Percentiles rank a stretch among this genome's conserved stretches.
Evolutionary conservation across 2,329 filamentous ascomycete genomes (phyloP).

Genomic region (Bipolaris bicolor): DNA sequence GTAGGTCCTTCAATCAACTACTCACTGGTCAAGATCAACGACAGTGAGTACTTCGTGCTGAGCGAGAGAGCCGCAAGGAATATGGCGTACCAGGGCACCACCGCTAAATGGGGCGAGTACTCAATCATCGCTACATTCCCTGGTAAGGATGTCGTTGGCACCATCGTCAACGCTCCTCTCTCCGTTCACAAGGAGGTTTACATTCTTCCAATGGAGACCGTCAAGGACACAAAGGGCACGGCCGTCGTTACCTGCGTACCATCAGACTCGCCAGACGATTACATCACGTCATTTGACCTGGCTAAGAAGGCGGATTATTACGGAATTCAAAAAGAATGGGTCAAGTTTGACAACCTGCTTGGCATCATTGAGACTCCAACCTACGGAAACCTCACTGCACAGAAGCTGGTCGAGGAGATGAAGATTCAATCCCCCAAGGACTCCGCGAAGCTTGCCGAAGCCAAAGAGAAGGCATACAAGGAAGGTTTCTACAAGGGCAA

Average conservation of each 20-base stretch:
- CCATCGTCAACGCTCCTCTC: slow-evolving; percentile 86
- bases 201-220: slow-evolving; percentile 93
- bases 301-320: slow-evolving; percentile 94
- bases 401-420: slow-evolving; percentile 83
- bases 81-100: slow-evolving; percentile 93
- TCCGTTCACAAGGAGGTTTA: slow-evolving; percentile 80
- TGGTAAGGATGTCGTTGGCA: slow-evolving; percentile 83
- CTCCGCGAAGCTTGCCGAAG: slow-evolving; percentile 84
- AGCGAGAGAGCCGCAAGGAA: slow-evolving; percentile 86
- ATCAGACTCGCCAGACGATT: slow-evolving; percentile 95
- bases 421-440: slow-evolving; percentile 99
- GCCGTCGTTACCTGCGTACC: slow-evolving; percentile 96
- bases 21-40: slow-evolving; percentile 77
- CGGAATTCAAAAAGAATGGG: slow-evolving; percentile 96
- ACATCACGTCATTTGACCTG: slow-evolving; percentile 83
- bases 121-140: slow-evolving; percentile 75
- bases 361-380: slow-evolving; percentile 79
- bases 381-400: slow-evolving; percentile 84
- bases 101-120: slow-evolving; percentile 76
- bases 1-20: slow-evolving; percentile 90
- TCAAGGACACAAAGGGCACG: slow-evolving; percentile 91
- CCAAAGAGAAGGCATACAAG: slow-evolving; percentile 96
- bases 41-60: slow-evolving; percentile 77
- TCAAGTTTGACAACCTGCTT: slow-evolving; percentile 78
- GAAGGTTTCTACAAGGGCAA: slow-evolving; percentile 96